Conservation (phyloP, 306 rosid genomes). For the Dryas drummondii region DNA sequence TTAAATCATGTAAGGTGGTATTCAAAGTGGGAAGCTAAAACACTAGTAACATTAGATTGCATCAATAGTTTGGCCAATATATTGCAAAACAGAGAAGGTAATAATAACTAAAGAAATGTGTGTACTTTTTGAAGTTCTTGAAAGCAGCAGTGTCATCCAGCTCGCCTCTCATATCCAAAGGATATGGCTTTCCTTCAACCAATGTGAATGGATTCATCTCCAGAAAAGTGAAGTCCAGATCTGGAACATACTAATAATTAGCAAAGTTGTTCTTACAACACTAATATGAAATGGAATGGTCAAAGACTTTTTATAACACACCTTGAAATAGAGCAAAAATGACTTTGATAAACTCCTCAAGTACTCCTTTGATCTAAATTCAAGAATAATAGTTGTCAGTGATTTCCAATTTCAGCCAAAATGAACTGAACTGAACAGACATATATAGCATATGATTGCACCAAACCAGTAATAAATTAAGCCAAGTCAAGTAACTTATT, state of each 20-base stretch:
- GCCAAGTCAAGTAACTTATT: background rate
- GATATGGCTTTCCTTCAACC: slow-evolving; percentile 91
- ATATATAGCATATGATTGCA: background rate
- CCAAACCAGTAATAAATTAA: background rate
- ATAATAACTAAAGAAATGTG: slow-evolving; percentile 20
- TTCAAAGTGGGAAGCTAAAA: slow-evolving; percentile 14
- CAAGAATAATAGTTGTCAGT: slow-evolving; percentile 14
- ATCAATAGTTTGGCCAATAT: slow-evolving; percentile 9
- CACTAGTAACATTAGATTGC: slow-evolving; percentile 5
- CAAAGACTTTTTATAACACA: slow-evolving; percentile 24
- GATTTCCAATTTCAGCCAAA: slow-evolving; percentile 13
- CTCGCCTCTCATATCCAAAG: slow-evolving; percentile 99
- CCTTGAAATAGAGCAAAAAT: slow-evolving; percentile 85
- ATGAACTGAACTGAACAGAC: background rate
- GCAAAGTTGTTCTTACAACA: background rate
- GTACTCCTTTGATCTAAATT: slow-evolving; percentile 69
- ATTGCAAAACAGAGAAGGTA: slow-evolving; percentile 17
- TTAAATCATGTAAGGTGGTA: slow-evolving; percentile 21
- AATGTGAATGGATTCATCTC: slow-evolving; percentile 96
- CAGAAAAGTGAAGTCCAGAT: slow-evolving; percentile 94
- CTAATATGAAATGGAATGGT: background rate
- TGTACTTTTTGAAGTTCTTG: slow-evolving; percentile 94
- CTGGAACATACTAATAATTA: slow-evolving; percentile 38
- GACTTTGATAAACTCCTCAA: slow-evolving; percentile 74
- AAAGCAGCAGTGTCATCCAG: slow-evolving; percentile 93